phyloP scores from a whole-genome alignment of 768 basidiomycete genomes.

The Tulasnella sp. region DNA sequence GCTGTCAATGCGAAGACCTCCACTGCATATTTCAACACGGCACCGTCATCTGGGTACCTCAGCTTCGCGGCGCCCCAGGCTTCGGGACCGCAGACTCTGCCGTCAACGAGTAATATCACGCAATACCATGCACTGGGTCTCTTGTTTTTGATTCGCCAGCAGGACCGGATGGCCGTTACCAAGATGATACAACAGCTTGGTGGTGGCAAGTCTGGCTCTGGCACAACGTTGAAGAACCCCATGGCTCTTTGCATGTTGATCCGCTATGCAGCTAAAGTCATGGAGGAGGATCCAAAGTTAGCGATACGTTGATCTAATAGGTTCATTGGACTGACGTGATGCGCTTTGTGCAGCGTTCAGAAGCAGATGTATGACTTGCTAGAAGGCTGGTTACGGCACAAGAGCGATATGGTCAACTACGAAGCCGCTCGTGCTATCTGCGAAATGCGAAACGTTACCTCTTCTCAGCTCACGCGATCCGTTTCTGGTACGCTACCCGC shows the following conservation, averaged over 20 bases:
- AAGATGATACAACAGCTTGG: slow-evolving; percentile 99
- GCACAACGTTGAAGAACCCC: slow-evolving; percentile 79
- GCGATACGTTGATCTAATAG: slow-evolving; percentile 24
- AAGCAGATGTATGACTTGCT: slow-evolving; percentile 86
- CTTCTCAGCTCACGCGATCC: slow-evolving; percentile 68
- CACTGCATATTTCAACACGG: slow-evolving; percentile 48
- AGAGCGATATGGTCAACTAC: slow-evolving; percentile 99
- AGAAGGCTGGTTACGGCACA: slow-evolving; percentile 92
- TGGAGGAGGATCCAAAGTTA: slow-evolving; percentile 97
- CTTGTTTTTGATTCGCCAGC: slow-evolving; percentile 87
- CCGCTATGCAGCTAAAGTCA: slow-evolving; percentile 94
- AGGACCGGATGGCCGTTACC: slow-evolving; percentile 97
- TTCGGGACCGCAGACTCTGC: slow-evolving; percentile 56
- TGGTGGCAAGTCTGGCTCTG: slow-evolving; percentile 72
- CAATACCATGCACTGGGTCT: slow-evolving; percentile 96
- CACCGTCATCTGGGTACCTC: slow-evolving; percentile 44
- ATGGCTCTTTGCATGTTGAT: slow-evolving; percentile 99
- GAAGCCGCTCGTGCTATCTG: slow-evolving; percentile 97
- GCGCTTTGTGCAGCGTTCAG: slow-evolving; percentile 60
- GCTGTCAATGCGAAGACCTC: slow-evolving; percentile 77
- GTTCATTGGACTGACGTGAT: slow-evolving; percentile 5
- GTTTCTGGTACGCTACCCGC: slow-evolving; percentile 61
- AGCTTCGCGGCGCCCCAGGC: slow-evolving; percentile 48
- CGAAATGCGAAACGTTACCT: slow-evolving; percentile 78
- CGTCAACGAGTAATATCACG: slow-evolving; percentile 82